Conservation (phyloP, 108 stramenopile species). For the Skeletonema costatum region DNA sequence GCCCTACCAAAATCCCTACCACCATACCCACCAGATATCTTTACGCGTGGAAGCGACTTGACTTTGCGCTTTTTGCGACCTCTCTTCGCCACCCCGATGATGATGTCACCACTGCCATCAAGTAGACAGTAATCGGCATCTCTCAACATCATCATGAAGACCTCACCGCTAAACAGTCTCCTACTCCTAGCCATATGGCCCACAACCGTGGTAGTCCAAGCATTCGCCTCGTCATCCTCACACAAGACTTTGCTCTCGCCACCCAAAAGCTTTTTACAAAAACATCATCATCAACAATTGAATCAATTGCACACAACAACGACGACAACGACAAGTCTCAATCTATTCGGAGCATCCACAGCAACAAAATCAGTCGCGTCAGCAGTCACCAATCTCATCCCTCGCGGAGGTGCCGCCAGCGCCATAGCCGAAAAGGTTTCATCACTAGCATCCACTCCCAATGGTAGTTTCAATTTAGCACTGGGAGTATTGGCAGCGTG, state of each 20-base stretch:
- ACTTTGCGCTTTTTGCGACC: no score
- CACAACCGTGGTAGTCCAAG: not conserved
- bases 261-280: not conserved
- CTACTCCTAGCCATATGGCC: not conserved
- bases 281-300: not conserved
- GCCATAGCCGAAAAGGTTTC: not conserved
- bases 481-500: constrained; percentile 2
- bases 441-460: not conserved
- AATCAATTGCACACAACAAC: not conserved
- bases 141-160: not conserved
- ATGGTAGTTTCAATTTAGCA: constrained; percentile 2
- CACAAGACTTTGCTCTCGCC: not conserved
- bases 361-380: not conserved
- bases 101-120: not conserved
- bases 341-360: not conserved
- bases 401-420: not conserved
- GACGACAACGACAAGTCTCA: not conserved
- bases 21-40: no score
- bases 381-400: not conserved
- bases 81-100: no score
- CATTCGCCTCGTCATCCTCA: not conserved
- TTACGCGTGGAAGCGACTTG: no score
- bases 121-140: no score
- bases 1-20: no score
- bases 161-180: not conserved